phyloP scores from a whole-genome alignment of 768 basidiomycete genomes.

The Phlegmacium glaucopus region DNA sequence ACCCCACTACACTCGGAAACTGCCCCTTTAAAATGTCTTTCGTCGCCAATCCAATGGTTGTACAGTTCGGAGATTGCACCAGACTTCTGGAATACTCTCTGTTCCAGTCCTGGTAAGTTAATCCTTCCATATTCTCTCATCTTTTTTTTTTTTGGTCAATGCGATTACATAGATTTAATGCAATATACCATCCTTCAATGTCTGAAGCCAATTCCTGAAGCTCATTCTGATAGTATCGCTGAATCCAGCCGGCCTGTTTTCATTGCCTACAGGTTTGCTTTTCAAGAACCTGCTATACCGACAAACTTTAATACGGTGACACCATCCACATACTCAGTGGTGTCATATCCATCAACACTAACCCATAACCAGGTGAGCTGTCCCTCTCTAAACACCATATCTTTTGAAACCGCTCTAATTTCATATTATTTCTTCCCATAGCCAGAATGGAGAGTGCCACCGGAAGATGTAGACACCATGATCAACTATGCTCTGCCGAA shows the following conservation, averaged over 20 bases:
- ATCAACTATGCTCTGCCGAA: too few species aligned
- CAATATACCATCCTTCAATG: slow-evolving; percentile 50
- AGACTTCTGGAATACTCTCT: slow-evolving; percentile 47
- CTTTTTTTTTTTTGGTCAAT: not conserved
- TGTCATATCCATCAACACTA: too few species aligned
- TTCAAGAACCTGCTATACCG: not conserved
- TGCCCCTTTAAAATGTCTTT: slow-evolving; percentile 23
- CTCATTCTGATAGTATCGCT: not conserved
- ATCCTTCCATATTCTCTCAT: not conserved
- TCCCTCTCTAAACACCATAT: too few species aligned
- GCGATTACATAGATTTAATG: slow-evolving; percentile 38
- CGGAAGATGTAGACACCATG: too few species aligned
- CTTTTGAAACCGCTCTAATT: too few species aligned
- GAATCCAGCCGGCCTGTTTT: slow-evolving; percentile 13
- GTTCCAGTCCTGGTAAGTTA: slow-evolving; percentile 38
- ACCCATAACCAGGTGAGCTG: too few species aligned
- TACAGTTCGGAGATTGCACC: slow-evolving; percentile 51
- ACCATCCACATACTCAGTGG: too few species aligned
- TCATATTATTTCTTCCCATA: too few species aligned
- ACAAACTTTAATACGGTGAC: too few species aligned
- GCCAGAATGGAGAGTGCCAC: too few species aligned
- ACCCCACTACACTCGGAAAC: slow-evolving; percentile 44
- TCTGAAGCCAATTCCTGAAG: slow-evolving; percentile 21
- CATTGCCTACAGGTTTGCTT: slow-evolving; percentile 20
- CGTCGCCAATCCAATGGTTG: slow-evolving; percentile 23